Conservation (phyloP, 495 filamentous ascomycete genomes). For the Friedmanniomyces simplex region DNA sequence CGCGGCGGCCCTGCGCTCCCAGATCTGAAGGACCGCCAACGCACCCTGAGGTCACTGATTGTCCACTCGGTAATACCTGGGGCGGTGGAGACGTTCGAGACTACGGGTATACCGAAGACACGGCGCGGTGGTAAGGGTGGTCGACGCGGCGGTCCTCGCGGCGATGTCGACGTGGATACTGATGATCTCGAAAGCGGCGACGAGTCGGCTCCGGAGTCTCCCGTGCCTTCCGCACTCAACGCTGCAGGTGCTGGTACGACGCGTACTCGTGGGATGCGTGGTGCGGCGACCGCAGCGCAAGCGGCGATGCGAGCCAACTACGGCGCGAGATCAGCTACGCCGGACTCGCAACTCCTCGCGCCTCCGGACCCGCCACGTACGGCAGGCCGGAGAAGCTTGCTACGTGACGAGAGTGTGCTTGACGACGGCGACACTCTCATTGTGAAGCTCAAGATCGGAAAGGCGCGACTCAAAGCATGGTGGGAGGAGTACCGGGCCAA, state of each 20-base stretch:
- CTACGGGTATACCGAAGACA: slow-evolving; percentile 75
- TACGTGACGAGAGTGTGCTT: slow-evolving; percentile 61
- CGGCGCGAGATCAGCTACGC: slow-evolving; percentile 71
- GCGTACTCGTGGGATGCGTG: slow-evolving; percentile 77
- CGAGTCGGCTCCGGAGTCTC: slow-evolving; percentile 77
- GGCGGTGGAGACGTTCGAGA: slow-evolving; percentile 66
- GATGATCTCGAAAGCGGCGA: slow-evolving; percentile 83
- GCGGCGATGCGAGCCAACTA: slow-evolving; percentile 60
- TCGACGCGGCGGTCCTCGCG: slow-evolving; percentile 40
- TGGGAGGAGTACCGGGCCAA: slow-evolving; percentile 53
- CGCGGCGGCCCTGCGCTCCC: slow-evolving; percentile 89
- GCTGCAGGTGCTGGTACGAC: slow-evolving; percentile 47
- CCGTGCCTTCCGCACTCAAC: slow-evolving; percentile 50
- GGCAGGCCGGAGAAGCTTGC: slow-evolving; percentile 43
- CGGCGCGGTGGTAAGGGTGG: slow-evolving; percentile 43
- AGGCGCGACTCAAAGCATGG: slow-evolving; percentile 18
- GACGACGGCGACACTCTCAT: slow-evolving; percentile 52
- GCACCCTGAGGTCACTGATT: slow-evolving; percentile 80
- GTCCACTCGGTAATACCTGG: slow-evolving; percentile 88
- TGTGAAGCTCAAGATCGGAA: slow-evolving; percentile 58
- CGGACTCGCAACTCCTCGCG: slow-evolving; percentile 47
- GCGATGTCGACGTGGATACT: slow-evolving; percentile 65
- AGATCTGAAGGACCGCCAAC: slow-evolving; percentile 87
- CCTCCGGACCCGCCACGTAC: slow-evolving; percentile 60
- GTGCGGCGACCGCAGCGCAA: slow-evolving; percentile 72